Conservation (phyloP, 129 eudicot species). For the Flaveria sonorensis region DNA sequence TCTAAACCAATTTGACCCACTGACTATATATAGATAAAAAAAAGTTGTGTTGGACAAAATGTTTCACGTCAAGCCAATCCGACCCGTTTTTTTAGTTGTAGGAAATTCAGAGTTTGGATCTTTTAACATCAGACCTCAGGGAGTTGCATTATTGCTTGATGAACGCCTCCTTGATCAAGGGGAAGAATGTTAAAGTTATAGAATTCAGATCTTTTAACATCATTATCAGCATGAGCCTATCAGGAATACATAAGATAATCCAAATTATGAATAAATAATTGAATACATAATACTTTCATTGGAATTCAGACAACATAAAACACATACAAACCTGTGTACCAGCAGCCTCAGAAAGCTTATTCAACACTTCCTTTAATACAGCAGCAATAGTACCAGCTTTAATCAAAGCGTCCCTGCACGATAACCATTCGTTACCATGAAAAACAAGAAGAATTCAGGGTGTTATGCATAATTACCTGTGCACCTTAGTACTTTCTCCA, state of each 20-base stretch:
- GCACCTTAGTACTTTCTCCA: constrained; percentile 64
- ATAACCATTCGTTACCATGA: neutral
- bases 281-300: neutral
- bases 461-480: constrained; percentile 46
- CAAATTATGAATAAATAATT: neutral
- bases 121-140: constrained; percentile 71
- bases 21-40: neutral
- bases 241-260: constrained; percentile 1
- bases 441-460: constrained; percentile 14
- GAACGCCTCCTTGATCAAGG: constrained; percentile 87
- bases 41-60: neutral
- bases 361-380: constrained; percentile 69
- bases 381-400: constrained; percentile 82
- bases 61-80: neutral
- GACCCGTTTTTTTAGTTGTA: neutral
- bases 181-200: constrained; percentile 93
- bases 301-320: constrained; percentile 8
- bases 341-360: constrained; percentile 70
- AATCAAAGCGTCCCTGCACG: constrained; percentile 59
- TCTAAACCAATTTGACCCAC: neutral
- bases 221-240: constrained; percentile 70
- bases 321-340: constrained; percentile 66
- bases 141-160: constrained; percentile 94
- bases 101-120: neutral
- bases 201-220: constrained; percentile 56